Evolutionary conservation across 805 yeast species (phyloP), one percentile per base, ranked within the genome.

Genomic region (Cyberlindnera japonica): DNA sequence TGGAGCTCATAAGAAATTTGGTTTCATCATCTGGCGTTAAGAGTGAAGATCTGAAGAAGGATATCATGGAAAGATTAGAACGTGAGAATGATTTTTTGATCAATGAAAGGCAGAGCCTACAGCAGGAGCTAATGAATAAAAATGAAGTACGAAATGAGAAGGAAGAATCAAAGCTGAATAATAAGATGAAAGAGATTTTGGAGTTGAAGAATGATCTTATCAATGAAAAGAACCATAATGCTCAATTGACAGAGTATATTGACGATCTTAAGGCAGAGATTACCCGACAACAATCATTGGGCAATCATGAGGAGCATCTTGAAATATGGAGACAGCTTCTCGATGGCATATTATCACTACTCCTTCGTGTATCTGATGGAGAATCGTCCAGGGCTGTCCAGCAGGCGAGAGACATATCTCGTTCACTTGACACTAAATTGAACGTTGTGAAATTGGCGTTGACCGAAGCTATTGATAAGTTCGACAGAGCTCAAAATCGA

Each of bases 1-100:
- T 61, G 22, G 70, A 67, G 33, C 35, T 53, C 14, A 54, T 56
- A 4, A 35, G 57, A 37, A 44, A 47, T 17, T 27, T 56, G 11
- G 29, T 55, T 4, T 43, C 45, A 8, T 33, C 40, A 6, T 40
- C 57, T 7, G 54, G 57, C 5, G 33, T 37, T 34, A 43, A 45
- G 21, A 41, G 46, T 13, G 50, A 51, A 10, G 56, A 40, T 16
- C 30, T 55, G 24, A 51, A 51, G 23, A 46, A 45, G 13, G 54
- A 49, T n/a, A 38, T 57, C 11, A 44, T 54, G 49, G 40, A 37
- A 5, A 47, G 41, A 19, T 17, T 54, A 20, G 55, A 55, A 17
- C 41, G 37, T 19, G 58, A 56, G 23, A 55, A 56, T 32, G 44
- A 34, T 8, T 9, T 43, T 4, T 25, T 57, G 6, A 15, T 47